Evolutionary conservation across 2,329 filamentous ascomycete species (phyloP).

Genomic region (Colletotrichum simmondsii): DNA sequence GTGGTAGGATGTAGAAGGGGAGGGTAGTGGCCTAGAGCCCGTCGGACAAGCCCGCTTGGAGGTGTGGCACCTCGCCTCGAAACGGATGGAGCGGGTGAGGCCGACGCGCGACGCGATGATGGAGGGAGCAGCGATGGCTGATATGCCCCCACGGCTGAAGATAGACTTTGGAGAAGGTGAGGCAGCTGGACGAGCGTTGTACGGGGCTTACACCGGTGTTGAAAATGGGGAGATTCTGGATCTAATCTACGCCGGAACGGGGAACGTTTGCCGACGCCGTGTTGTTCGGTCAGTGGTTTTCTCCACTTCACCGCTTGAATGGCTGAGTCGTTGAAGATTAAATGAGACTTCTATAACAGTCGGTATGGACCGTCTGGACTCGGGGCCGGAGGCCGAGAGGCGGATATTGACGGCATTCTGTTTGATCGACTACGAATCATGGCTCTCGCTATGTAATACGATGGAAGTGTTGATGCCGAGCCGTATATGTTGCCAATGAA

Average conservation of each 20-base stretch:
- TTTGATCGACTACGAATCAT: neutral
- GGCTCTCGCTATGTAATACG: neutral
- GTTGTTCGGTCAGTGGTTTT: neutral
- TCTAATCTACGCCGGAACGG: neutral
- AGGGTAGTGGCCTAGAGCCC: neutral
- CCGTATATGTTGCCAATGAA: neutral
- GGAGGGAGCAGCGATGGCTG: neutral
- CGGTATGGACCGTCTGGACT: neutral
- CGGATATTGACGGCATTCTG: neutral
- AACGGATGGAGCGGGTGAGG: neutral
- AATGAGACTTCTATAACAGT: neutral
- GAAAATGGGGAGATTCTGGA: neutral
- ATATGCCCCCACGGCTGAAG: neutral
- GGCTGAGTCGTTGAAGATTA: neutral
- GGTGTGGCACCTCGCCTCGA: neutral
- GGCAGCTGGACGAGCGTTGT: neutral
- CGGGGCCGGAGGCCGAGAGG: neutral
- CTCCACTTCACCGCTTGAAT: neutral
- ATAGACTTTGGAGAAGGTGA: neutral
- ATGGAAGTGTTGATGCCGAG: neutral
- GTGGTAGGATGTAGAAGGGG: neutral
- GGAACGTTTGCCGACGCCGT: neutral
- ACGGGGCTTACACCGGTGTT: neutral
- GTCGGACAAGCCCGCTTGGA: neutral
- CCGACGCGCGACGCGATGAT: neutral